Evolutionary conservation across 257 asterid species (phyloP).

Genomic region (Solanum appendiculatum): DNA sequence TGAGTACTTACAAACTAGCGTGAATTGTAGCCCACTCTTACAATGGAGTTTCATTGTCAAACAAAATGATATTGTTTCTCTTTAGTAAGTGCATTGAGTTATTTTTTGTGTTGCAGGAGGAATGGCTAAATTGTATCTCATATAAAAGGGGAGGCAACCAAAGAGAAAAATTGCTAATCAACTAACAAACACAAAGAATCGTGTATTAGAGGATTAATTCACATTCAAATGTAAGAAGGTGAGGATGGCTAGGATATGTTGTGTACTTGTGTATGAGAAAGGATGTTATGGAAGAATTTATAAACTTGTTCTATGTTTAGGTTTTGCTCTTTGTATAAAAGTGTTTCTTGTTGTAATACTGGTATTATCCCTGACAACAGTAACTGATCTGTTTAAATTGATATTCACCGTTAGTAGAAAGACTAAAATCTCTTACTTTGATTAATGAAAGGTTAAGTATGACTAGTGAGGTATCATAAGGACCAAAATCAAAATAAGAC

Average conservation of each 20-base stretch:
- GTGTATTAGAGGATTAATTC: not conserved
- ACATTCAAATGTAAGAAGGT: not conserved
- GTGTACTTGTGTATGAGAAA: not conserved
- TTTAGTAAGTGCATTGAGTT: not conserved
- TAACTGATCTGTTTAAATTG: no score
- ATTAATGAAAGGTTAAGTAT: no score
- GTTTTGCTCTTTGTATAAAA: not conserved
- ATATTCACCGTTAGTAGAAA: not conserved
- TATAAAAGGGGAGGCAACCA: not conserved
- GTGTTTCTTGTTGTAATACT: no score
- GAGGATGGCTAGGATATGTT: not conserved
- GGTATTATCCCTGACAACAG: not conserved
- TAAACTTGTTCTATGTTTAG: not conserved
- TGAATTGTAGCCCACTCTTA: not conserved
- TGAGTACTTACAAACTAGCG: not conserved
- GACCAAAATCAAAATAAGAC: no score
- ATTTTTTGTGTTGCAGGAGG: not conserved
- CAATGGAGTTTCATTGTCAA: not conserved
- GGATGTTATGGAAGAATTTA: not conserved
- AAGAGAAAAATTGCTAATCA: not conserved
- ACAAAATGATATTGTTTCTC: not conserved
- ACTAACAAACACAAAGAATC: not conserved
- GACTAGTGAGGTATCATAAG: not conserved
- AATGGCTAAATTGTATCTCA: not conserved
- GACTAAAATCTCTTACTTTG: not conserved